Evolutionary conservation across 148 eudicot genomes (phyloP), one percentile per base, ranked within the genome.

Genomic region (Talinum fruticosum): DNA sequence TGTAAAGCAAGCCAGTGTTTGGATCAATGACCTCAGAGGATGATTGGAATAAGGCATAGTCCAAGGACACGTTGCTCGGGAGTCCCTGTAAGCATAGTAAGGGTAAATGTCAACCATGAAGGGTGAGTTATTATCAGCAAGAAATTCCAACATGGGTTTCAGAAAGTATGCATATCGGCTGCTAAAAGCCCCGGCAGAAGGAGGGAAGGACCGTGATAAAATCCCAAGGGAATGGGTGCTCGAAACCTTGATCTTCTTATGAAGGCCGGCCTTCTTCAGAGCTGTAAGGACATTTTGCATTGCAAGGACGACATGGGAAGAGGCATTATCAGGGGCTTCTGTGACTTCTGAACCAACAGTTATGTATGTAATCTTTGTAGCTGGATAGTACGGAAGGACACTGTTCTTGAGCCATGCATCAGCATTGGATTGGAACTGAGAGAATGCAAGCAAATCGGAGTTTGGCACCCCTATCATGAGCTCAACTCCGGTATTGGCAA

Each of bases 271-370:
- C 77, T 91, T 93, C 78, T 80, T 89, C n/a, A 96, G 81, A 35
- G 97, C 91, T 0, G 85, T 85, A 65, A 81, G 79, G 45, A 96
- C 89, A 80, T 93, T 91, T 73, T 74, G 80, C 99, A 96, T 96
- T 12, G 99, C 97, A 13, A 94, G 97, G 45, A 96, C 94, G 1
- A 93, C 97, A 66, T 87, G 49, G 10, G 92, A 79, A 57, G 99
- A 86, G 70, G 81, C 87, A 54, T 88, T 96, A 72, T 49, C 76
- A 0, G 94, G 82, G 32, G 89, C 93, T 83, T 93, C 97, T 0
- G 99, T 96, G 47, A 87, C 89, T 81, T 96, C 99, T 35, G 97
- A 97, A 68, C 99, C 99, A 35, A 96, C 97, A n/a, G 97, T 96
- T 78, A 96, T 89, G 82, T 90, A 87, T 49, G 97, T 87, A 81